Evolutionary conservation across 805 yeast species (phyloP).

Genomic region (Sugiyamaella marilandica): DNA sequence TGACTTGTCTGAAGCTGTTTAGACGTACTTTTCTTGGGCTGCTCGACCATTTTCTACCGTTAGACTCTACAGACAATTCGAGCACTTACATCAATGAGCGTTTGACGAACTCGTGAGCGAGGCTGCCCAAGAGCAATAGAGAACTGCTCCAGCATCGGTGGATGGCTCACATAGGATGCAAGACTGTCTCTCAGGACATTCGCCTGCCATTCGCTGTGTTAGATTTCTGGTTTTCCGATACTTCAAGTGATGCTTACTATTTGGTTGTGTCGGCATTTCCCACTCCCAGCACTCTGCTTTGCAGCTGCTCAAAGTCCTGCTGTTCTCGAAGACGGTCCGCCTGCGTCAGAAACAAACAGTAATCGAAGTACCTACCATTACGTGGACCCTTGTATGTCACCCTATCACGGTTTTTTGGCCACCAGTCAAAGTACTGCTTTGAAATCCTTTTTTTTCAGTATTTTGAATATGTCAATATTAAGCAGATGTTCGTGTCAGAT

Average conservation of each 20-base stretch:
- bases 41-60: constrained; percentile 5
- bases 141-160: constrained; percentile 48
- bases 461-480: too few species aligned
- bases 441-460: too few species aligned
- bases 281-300: constrained; percentile 63
- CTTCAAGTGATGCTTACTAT: constrained; percentile 27
- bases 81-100: constrained; percentile 28
- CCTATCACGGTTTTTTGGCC: too few species aligned
- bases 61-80: not conserved
- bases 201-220: constrained; percentile 53
- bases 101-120: constrained; percentile 19
- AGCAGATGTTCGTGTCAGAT: too few species aligned
- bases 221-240: not conserved
- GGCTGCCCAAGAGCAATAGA: constrained; percentile 51
- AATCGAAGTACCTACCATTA: too few species aligned
- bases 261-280: constrained; percentile 71
- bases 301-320: constrained; percentile 51
- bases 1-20: not conserved
- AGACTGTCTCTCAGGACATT: constrained; percentile 66
- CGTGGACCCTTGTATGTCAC: too few species aligned
- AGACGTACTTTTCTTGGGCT: not conserved
- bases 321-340: constrained; percentile 62
- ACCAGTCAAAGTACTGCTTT: too few species aligned
- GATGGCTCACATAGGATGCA: constrained; percentile 58
- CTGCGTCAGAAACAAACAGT: constrained; percentile 25